phyloP scores from a whole-genome alignment of 208 protist genomes.

The Crithidia brevicula region DNA sequence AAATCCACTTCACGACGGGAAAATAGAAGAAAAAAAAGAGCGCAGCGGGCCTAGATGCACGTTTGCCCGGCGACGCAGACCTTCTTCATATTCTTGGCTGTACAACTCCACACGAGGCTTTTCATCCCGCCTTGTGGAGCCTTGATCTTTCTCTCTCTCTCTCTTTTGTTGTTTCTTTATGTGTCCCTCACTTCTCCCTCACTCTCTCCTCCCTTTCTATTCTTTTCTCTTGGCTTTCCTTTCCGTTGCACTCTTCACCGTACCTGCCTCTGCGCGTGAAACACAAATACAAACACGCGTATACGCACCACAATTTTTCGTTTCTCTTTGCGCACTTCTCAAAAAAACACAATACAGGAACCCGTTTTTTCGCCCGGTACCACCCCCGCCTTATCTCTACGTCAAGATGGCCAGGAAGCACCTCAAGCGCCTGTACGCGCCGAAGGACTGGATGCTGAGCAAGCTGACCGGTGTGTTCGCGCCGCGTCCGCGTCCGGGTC shows the following conservation, averaged over 20 bases:
- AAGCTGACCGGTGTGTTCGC: constrained; percentile 99
- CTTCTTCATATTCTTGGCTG: no score
- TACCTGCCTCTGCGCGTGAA: no score
- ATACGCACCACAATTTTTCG: not conserved
- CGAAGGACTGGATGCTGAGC: constrained; percentile 99
- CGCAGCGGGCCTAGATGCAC: no score
- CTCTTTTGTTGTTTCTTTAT: no score
- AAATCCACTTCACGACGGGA: no score
- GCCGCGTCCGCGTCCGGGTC: constrained; percentile 96
- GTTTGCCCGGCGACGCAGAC: no score
- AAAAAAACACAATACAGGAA: not conserved
- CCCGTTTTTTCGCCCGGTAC: constrained; percentile 7
- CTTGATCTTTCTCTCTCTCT: not conserved
- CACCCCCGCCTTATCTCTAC: not conserved
- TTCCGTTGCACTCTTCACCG: not conserved
- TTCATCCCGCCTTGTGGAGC: no score
- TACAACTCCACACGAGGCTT: no score
- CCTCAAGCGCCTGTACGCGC: constrained; percentile 99
- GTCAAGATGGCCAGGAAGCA: constrained; percentile 98
- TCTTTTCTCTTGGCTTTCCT: constrained; percentile 13
- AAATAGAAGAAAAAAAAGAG: no score
- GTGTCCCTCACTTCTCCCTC: not conserved
- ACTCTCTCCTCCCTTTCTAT: constrained; percentile 3
- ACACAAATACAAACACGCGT: no score
- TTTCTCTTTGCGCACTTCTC: not conserved